Evolutionary conservation across 495 filamentous ascomycete species (phyloP), one percentile per base, ranked within the genome.

Genomic region (Cercophora scortea): DNA sequence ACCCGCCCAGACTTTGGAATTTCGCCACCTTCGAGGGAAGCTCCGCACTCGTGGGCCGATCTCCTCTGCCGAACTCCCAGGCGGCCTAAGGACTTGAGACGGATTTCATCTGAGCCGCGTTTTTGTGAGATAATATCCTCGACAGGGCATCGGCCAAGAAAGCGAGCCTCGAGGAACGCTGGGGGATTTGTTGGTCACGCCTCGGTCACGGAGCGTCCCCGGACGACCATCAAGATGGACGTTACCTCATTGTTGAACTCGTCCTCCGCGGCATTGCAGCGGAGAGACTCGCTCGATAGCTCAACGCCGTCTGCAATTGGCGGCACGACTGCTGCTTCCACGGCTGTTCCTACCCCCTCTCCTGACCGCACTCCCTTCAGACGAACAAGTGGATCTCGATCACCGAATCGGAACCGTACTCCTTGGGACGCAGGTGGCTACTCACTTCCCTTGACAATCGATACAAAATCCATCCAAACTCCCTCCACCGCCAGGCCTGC

Each of bases 351-450:
- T 16, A 61, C 57, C 8, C 59, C 67, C 11, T 56, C 65, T 36
- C 63, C 66, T 33, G 62, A 64, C 12, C 56, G 59, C 6, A 55
- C 57, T 3, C 53, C 51, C 32, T 51, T 62, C 8, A 45, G 55
- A 18, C 54, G 57, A 34, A 55, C 47, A 7, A 62, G 63, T 48
- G 67, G 61, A 44, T 49, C 61, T 11, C 56, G 49, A 33, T 58
- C 62, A 32, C 63, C 68, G 13, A 62, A 54, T 44, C 54, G 68
- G 49, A 71, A 59, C 51, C 66, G 71, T 19, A 76, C 65, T 8
- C 73, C 73, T 40, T 78, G 73, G 75, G 68, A 75, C 49, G 72
- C 67, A 13, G 68, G 68, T 42, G 71, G 67, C 35, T 74, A 69
- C 40, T 62, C 63, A 5, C 62, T 74, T 17, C 69, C 70, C 4